Evolutionary conservation across 2,329 filamentous ascomycete genomes (phyloP), one percentile per base, ranked within the genome.

Genomic region (Cryphonectria nitschkei): DNA sequence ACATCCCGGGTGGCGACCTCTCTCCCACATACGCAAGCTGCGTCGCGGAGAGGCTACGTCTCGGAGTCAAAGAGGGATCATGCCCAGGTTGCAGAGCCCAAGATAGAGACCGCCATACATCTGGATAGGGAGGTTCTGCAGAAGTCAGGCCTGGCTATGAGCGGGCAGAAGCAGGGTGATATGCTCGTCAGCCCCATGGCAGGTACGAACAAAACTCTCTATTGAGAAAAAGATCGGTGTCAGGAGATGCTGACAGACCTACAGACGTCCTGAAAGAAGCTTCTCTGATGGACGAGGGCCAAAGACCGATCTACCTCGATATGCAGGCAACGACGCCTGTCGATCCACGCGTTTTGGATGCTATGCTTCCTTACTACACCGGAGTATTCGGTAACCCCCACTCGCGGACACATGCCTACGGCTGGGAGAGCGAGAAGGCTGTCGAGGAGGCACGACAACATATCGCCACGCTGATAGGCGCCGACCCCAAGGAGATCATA

Each of bases 271-370:
- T 99, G 73, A 97, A 96, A 84, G 92, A 97, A 80, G 95, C 95
- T 11, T 94, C 94, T 16, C 86, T 97, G 74, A 93, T 98, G 91
- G 95, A 97, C 75, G 91, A 97, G 81, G 96, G 96, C 71, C 91
- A 93, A 73, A 88, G 96, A 72, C 96, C 96, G 54, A 98, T 99
- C 79, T 99, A 99, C 78, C 91, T 99, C 68, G 96, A 99, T 79
- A 97, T 97, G 92, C 96, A 99, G 83, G 94, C 96, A 50, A 99
- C 96, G 0, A 99, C 96, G 0, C 96, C 96, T 26, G 90, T 96
- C 72, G 96, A 99, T 77, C 96, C 96, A 34, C 90, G 96, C 75
- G 96, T 99, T 43, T 88, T 99, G 62, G 96, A 99, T 81, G 92
- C 94, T 69, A 99, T 99, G 96, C 87, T 99, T 58, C 96, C 96